These are phyloP conservation scores for Teunomyces kruisii DNA, from an alignment of 805 yeast genomes.

Conservation along the genomic window DNA sequence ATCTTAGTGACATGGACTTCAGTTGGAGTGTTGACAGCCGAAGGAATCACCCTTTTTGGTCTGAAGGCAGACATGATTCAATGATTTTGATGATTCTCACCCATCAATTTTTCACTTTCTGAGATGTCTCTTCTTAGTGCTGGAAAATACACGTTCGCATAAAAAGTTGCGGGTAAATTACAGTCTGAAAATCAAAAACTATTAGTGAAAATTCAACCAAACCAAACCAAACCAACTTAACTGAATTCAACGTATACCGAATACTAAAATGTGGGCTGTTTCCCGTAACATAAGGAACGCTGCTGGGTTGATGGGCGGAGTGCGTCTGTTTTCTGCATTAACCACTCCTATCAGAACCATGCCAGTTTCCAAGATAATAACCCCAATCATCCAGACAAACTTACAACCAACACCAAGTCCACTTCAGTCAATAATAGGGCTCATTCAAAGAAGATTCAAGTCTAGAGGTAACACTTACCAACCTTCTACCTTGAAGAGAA, in stretches of 20 bases:
- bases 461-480: slow-evolving; percentile 93
- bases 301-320: slow-evolving; percentile 5
- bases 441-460: slow-evolving; percentile 68
- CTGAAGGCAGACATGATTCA: slow-evolving; percentile 31
- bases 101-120: not conserved
- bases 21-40: slow-evolving; percentile 51
- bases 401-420: slow-evolving; percentile 13
- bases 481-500: slow-evolving; percentile 87
- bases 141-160: not conserved
- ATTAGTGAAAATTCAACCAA: not conserved
- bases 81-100: not conserved
- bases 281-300: slow-evolving; percentile 6
- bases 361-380: not conserved
- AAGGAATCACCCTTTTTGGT: slow-evolving; percentile 41
- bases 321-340: slow-evolving; percentile 12
- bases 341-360: slow-evolving; percentile 10
- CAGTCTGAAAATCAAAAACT: not conserved
- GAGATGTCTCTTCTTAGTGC: slow-evolving; percentile 5
- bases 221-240: not conserved
- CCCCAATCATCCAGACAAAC: not conserved
- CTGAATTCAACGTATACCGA: not conserved
- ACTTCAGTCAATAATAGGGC: slow-evolving; percentile 26
- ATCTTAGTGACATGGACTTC: slow-evolving; percentile 31
- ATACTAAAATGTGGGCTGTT: slow-evolving; percentile 7
- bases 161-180: not conserved